phyloP scores from a whole-genome alignment of 2,329 filamentous ascomycete genomes.

The Colletotrichum lupini region DNA sequence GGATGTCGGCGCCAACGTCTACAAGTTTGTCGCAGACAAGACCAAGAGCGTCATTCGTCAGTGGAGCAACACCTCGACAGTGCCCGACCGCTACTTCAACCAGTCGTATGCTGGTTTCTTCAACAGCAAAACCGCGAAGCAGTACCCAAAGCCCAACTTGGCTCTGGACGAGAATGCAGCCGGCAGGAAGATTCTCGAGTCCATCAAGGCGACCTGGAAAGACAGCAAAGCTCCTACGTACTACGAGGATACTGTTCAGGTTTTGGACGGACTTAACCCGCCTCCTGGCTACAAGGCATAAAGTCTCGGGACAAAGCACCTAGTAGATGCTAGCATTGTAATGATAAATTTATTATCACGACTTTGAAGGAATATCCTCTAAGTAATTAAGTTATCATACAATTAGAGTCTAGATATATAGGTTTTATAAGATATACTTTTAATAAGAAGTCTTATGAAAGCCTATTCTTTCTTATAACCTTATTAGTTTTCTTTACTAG shows the following conservation, averaged over 20 bases:
- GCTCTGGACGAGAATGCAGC: conserved; percentile 42
- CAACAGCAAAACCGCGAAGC: conserved; percentile 49
- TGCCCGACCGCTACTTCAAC: conserved; percentile 62
- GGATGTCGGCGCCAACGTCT: conserved; percentile 80
- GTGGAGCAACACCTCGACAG: conserved; percentile 46
- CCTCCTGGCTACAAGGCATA: conserved; percentile 48
- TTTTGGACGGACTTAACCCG: conserved; percentile 55
- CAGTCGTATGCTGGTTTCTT: conserved; percentile 63
- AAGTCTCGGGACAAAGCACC: neutral
- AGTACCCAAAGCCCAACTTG: conserved; percentile 55
- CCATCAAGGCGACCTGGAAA: conserved; percentile 51
- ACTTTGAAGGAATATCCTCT: no score
- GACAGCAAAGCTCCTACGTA: conserved; percentile 52
- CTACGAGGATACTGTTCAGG: conserved; percentile 52
- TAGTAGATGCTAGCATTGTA: no score
- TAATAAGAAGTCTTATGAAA: no score
- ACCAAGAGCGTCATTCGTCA: conserved; percentile 65
- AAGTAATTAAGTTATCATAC: neutral
- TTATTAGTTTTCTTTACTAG: no score
- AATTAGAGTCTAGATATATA: neutral
- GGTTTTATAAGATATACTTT: no score
- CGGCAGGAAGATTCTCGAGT: conserved; percentile 48
- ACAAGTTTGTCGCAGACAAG: conserved; percentile 67
- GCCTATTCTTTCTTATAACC: no score
- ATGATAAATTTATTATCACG: no score